phyloP scores from a whole-genome alignment of 2,329 filamentous ascomycete species.

The Botrytis hyacinthi region DNA sequence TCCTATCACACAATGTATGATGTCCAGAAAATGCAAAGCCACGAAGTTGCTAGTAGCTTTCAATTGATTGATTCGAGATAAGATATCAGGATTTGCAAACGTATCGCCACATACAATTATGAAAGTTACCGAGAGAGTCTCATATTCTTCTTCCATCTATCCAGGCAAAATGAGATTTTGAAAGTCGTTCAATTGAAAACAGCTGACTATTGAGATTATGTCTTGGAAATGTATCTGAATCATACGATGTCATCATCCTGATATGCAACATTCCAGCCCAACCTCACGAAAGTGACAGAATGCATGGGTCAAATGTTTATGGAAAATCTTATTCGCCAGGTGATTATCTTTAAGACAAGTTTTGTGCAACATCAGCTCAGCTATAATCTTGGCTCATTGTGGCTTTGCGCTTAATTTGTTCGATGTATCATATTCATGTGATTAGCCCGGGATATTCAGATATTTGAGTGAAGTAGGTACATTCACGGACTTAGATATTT shows the following conservation, averaged over 20 bases:
- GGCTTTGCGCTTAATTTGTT: not conserved
- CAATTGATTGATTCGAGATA: not conserved
- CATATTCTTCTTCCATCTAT: not conserved
- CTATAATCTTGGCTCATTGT: not conserved
- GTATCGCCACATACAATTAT: not conserved
- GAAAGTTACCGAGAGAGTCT: not conserved
- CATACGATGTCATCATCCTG: not conserved
- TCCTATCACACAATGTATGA: not conserved
- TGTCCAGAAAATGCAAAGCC: not conserved
- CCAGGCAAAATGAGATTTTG: not conserved
- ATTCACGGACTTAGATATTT: not conserved
- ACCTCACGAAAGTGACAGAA: not conserved
- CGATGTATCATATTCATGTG: not conserved
- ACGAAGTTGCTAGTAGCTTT: not conserved
- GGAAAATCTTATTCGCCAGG: not conserved
- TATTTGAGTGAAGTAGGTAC: not conserved
- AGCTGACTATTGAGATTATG: not conserved
- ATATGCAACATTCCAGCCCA: constrained; percentile 1
- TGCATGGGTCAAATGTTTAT: not conserved
- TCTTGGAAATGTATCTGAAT: not conserved
- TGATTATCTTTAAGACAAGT: not conserved
- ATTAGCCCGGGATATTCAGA: rapidly evolving
- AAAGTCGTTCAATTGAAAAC: not conserved
- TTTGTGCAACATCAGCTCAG: not conserved
- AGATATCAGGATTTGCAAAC: not conserved